phyloP scores from a whole-genome alignment of 116 monocot species.

The Cymodocea nodosa region DNA sequence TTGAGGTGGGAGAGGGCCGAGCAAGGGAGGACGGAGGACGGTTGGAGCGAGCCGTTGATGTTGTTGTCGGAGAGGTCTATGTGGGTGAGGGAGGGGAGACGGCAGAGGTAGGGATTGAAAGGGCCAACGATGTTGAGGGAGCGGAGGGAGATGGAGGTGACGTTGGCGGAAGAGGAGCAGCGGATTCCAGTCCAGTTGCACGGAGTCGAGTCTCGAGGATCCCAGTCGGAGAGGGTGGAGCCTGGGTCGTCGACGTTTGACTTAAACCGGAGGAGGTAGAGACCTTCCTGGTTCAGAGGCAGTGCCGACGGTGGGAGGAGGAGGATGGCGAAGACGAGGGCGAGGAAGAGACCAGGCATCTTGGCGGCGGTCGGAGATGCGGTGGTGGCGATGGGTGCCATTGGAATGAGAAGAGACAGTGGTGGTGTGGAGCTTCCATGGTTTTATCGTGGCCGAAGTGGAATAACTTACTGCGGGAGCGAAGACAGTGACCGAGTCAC shows the following conservation, averaged over 20 bases:
- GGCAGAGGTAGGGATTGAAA: constrained; percentile 46
- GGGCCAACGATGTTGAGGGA: constrained; percentile 30
- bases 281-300: constrained; percentile 31
- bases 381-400: too few relatives aligned
- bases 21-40: constrained; percentile 24
- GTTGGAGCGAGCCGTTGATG: constrained; percentile 36
- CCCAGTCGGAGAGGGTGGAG: constrained; percentile 28
- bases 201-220: constrained; percentile 23
- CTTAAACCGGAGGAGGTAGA: constrained; percentile 28
- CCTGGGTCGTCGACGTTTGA: constrained; percentile 9
- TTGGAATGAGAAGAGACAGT: too few relatives aligned
- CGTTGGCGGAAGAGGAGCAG: constrained; percentile 17
- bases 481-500: too few relatives aligned
- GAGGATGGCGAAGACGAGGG: too few relatives aligned
- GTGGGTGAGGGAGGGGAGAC: constrained; percentile 29
- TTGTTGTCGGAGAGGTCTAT: constrained; percentile 39
- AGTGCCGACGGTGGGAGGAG: too few relatives aligned
- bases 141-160: constrained; percentile 26
- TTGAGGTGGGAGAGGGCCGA: constrained; percentile 38
- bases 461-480: too few relatives aligned
- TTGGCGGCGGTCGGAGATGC: too few relatives aligned
- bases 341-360: too few relatives aligned
- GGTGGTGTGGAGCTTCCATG: too few relatives aligned
- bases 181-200: constrained; percentile 43
- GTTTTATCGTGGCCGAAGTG: too few relatives aligned